Evolutionary conservation across 2,329 filamentous ascomycete species (phyloP).

Genomic region (Penicillium sp.): DNA sequence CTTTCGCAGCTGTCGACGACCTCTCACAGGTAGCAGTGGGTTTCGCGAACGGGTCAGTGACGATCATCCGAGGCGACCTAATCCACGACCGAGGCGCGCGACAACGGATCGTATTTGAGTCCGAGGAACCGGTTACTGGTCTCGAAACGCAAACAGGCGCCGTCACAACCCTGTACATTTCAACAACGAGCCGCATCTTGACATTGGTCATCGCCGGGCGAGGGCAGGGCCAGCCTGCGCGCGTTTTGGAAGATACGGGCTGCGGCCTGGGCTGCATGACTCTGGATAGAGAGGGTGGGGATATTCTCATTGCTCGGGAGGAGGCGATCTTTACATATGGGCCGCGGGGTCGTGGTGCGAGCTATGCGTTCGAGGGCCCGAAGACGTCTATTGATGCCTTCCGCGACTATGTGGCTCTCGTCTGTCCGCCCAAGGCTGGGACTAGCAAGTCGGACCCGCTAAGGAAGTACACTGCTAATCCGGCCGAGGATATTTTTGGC

Average conservation of each 20-base stretch:
- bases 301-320: slow-evolving; percentile 87
- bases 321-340: slow-evolving; percentile 96
- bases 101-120: slow-evolving; percentile 93
- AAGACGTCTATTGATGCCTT: slow-evolving; percentile 80
- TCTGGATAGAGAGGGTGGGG: slow-evolving; percentile 71
- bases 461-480: slow-evolving; percentile 68
- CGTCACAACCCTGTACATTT: slow-evolving; percentile 80
- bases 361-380: slow-evolving; percentile 84
- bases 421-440: slow-evolving; percentile 70
- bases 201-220: slow-evolving; percentile 83
- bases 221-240: slow-evolving; percentile 83
- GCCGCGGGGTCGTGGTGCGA: slow-evolving; percentile 76
- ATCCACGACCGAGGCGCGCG: slow-evolving; percentile 93
- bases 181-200: slow-evolving; percentile 82
- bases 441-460: slow-evolving; percentile 59
- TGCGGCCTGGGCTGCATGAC: slow-evolving; percentile 96
- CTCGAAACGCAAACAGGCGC: slow-evolving; percentile 69
- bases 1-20: slow-evolving; percentile 82
- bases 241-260: slow-evolving; percentile 82
- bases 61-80: slow-evolving; percentile 86
- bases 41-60: slow-evolving; percentile 93
- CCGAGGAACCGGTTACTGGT: slow-evolving; percentile 91
- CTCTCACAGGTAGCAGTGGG: slow-evolving; percentile 90
- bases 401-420: slow-evolving; percentile 80
- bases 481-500: slow-evolving; percentile 75